Conservation (phyloP, 176 grass and related monocot genomes). For the Miscanthus lutarioriparius region DNA sequence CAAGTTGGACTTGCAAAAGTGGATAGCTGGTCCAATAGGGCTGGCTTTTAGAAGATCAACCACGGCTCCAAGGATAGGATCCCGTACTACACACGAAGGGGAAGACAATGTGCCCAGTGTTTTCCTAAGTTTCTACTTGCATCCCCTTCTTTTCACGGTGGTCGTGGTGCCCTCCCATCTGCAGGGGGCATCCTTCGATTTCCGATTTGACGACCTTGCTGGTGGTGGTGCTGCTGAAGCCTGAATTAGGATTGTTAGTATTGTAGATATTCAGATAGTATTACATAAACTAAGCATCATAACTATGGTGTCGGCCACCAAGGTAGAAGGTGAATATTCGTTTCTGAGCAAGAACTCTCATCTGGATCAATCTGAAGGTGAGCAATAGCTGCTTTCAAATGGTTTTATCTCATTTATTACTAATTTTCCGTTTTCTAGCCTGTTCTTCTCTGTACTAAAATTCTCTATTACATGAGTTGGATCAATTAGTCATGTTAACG, state of each 20-base stretch:
- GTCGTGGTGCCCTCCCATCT: slow-evolving; percentile 84
- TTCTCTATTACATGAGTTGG: background rate
- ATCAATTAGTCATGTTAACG: slow-evolving; percentile 1
- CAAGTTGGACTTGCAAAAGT: slow-evolving; percentile 38
- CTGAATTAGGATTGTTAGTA: slow-evolving; percentile 44
- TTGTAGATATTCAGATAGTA: slow-evolving; percentile 37
- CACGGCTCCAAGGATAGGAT: slow-evolving; percentile 75
- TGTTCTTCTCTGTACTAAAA: background rate
- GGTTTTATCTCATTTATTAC: slow-evolving; percentile 15
- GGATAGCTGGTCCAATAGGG: slow-evolving; percentile 74
- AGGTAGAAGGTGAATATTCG: slow-evolving; percentile 40
- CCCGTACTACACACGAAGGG: slow-evolving; percentile 48
- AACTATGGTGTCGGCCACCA: slow-evolving; percentile 60
- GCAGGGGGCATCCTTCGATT: slow-evolving; percentile 95
- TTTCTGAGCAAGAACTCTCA: slow-evolving; percentile 44
- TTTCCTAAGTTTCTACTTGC: slow-evolving; percentile 85
- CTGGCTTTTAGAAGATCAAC: slow-evolving; percentile 69
- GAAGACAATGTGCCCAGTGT: slow-evolving; percentile 48
- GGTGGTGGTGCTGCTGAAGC: slow-evolving; percentile 56
- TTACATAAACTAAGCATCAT: slow-evolving; percentile 27
- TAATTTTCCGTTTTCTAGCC: background rate
- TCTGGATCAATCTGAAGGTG: slow-evolving; percentile 49
- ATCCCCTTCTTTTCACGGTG: slow-evolving; percentile 87
- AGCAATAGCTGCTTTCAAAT: slow-evolving; percentile 29
- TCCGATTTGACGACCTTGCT: slow-evolving; percentile 80